These are phyloP conservation scores for Penicillium macrosclerotiorum DNA, from an alignment of 495 filamentous ascomycete genomes.

Conservation along the genomic window DNA sequence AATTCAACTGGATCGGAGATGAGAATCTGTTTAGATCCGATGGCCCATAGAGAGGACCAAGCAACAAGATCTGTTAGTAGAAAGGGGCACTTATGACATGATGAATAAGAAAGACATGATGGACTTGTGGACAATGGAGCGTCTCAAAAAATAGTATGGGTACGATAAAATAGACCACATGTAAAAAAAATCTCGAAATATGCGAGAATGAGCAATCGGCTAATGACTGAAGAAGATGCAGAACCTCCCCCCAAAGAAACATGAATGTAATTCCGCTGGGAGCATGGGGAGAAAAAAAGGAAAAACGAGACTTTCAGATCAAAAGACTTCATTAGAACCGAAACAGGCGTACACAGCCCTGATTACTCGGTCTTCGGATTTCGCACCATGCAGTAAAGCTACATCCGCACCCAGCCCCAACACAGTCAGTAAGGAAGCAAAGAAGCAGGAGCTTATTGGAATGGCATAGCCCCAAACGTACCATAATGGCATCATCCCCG, in stretches of 20 bases:
- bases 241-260: too few species aligned
- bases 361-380: constrained; percentile 21
- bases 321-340: too few species aligned
- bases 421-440: background rate
- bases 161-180: too few species aligned
- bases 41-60: background rate
- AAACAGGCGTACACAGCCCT: background rate
- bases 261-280: too few species aligned
- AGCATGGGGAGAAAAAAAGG: too few species aligned
- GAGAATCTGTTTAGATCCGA: constrained; percentile 5
- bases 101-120: too few species aligned
- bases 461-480: constrained; percentile 20
- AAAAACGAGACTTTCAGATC: too few species aligned
- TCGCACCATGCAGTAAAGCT: constrained; percentile 37
- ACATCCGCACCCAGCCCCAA: background rate
- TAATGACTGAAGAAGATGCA: too few species aligned
- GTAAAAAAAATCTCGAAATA: too few species aligned
- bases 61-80: background rate
- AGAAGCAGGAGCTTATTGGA: background rate
- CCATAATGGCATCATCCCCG: constrained; percentile 44
- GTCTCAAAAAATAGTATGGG: too few species aligned
- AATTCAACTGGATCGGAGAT: constrained; percentile 17
- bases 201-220: background rate
- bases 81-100: too few species aligned
- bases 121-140: too few species aligned